Evolutionary conservation across 2,329 filamentous ascomycete genomes (phyloP), one percentile per base, ranked within the genome.

Genomic region (Helicocarpus griseus): DNA sequence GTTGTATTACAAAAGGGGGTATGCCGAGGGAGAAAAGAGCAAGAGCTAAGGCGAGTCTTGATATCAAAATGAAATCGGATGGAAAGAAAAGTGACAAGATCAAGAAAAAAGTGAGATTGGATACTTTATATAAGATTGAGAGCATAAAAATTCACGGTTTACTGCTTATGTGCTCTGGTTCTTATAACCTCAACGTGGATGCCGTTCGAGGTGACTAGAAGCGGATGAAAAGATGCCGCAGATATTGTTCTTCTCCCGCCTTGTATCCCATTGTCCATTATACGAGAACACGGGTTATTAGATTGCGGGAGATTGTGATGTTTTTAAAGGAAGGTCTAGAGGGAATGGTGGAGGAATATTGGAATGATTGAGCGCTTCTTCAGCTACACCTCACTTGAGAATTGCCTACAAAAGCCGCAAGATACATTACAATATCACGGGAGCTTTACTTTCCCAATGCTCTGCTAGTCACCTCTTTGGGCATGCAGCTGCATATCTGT

Each of bases 181-280:
- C 26, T 33, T 40, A 21, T 41, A 49, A 41, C 47, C 47, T 31
- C 47, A 9, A 29, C 29, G 22, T 14, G 22, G 40, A 5, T 29
- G 24, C 7, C 14, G 8, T 41, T 22, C n/a, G 35, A 49, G 47
- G 24, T 40, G 17, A 41, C 35, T 29, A 41, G 47, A 49, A 49
- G 33, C 47, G 36, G 21, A 28, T 21, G 7, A 26, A 33, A 40
- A 41, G 36, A 41, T 40, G 22, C 9, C 38, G n/a, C 22, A 63
- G 62, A 62, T 60, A 65, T 54, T 63, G 51, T 56, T 85, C 65
- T 87, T 68, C 81, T 85, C 82, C 79, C 72, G 77, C 78, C 76
- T 82, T 85, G 81, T 85, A 84, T 85, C 82, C 80, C 81, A 69
- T 67, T 71, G 72, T 75, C 74, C 77, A 82, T 69, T 56, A 66